These are phyloP conservation scores for Xylaria sp. DNA, from an alignment of 2,329 filamentous ascomycete genomes.

Conservation along the genomic window DNA sequence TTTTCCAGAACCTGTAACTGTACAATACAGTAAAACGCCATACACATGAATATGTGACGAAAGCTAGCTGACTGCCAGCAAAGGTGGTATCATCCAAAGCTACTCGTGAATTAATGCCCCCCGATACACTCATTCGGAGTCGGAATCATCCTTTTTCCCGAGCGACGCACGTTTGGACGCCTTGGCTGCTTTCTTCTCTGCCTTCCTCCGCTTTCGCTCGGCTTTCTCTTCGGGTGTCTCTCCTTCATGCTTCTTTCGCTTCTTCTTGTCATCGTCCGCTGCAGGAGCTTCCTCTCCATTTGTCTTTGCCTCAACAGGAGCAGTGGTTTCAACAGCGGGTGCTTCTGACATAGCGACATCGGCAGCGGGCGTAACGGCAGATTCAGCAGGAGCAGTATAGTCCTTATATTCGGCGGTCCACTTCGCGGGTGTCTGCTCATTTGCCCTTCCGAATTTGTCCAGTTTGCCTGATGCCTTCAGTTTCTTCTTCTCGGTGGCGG, in stretches of 20 bases:
- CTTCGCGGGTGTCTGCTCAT: slow-evolving; percentile 91
- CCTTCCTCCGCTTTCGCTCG: slow-evolving; percentile 68
- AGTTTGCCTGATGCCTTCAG: slow-evolving; percentile 98
- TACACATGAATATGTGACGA: slow-evolving; percentile 37
- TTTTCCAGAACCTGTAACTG: slow-evolving; percentile 44
- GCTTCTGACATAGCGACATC: slow-evolving; percentile 57
- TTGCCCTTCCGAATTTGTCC: slow-evolving; percentile 94
- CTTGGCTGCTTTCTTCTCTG: slow-evolving; percentile 69
- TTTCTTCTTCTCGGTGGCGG: slow-evolving; percentile 98
- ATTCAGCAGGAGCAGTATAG: slow-evolving; percentile 67
- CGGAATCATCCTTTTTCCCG: slow-evolving; percentile 62
- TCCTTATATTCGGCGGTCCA: slow-evolving; percentile 96
- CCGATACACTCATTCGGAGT: slow-evolving; percentile 57
- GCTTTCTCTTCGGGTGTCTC: slow-evolving; percentile 76
- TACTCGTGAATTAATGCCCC: slow-evolving; percentile 33
- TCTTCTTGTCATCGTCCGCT: slow-evolving; percentile 75
- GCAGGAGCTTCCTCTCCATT: slow-evolving; percentile 53
- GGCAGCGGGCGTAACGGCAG: slow-evolving; percentile 53
- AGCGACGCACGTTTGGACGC: slow-evolving; percentile 65
- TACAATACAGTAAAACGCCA: slow-evolving; percentile 48
- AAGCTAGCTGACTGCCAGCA: slow-evolving; percentile 35
- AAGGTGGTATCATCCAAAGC: slow-evolving; percentile 45
- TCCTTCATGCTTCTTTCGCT: slow-evolving; percentile 82
- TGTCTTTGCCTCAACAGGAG: slow-evolving; percentile 54
- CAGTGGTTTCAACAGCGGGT: slow-evolving; percentile 51